Conservation (phyloP, 495 filamentous ascomycete species). For the Lasiosphaeria ovina region DNA sequence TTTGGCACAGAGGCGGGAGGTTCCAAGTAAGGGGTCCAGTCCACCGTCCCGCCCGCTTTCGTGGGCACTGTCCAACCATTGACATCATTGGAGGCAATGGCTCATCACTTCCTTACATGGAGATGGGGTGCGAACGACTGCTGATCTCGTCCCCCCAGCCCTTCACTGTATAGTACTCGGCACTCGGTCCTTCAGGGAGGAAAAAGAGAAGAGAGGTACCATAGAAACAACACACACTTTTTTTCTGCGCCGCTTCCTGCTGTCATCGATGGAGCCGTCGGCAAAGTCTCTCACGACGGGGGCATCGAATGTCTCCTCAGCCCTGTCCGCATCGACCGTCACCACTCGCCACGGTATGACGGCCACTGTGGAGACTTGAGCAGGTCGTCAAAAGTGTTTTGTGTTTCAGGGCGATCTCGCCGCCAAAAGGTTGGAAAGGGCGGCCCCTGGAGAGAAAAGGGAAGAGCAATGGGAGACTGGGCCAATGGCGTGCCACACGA, state of each 20-base stretch:
- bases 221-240: too few relatives aligned
- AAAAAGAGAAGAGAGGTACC: not conserved
- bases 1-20: not conserved
- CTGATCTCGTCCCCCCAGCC: not conserved
- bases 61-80: conserved; percentile 20
- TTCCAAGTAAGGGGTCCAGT: not conserved
- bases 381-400: too few relatives aligned
- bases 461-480: too few relatives aligned
- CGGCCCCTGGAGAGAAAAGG: too few relatives aligned
- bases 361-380: not conserved
- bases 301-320: not conserved
- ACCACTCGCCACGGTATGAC: conserved; percentile 1
- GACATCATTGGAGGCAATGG: conserved; percentile 28
- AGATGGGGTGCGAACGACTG: not conserved
- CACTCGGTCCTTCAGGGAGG: not conserved
- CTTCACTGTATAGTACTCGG: not conserved
- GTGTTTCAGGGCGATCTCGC: too few relatives aligned
- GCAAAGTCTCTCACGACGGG: not conserved
- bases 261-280: not conserved
- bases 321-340: not conserved
- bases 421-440: too few relatives aligned
- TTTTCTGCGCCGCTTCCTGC: not conserved
- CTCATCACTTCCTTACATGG: not conserved
- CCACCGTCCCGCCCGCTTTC: conserved; percentile 4
- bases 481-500: too few relatives aligned